phyloP scores from a whole-genome alignment of 1,284 basidiomycete genomes.

The Apiotrichum gamsii region DNA sequence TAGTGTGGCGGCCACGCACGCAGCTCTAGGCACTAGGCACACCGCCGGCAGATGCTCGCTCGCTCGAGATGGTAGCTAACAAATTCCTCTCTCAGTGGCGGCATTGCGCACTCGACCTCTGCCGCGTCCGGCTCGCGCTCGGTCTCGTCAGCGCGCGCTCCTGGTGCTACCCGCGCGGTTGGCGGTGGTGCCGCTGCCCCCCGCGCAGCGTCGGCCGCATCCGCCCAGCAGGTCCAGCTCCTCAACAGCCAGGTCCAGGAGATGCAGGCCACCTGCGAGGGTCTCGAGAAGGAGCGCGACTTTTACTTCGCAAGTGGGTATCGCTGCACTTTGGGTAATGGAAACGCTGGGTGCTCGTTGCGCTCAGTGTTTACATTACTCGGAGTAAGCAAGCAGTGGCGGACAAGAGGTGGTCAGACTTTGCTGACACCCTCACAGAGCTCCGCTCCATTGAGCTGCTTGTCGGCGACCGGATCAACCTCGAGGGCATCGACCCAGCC shows the following conservation, averaged over 20 bases:
- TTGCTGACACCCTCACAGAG: slow-evolving; percentile 48
- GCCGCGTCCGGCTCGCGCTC: slow-evolving; percentile 8
- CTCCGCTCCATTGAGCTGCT: slow-evolving; percentile 93
- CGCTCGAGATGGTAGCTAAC: background rate
- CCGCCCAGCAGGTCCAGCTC: slow-evolving; percentile 19
- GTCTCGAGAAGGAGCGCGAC: slow-evolving; percentile 88
- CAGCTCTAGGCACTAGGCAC: background rate
- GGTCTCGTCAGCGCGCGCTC: slow-evolving; percentile 5
- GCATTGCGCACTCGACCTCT: background rate
- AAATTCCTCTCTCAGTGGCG: slow-evolving; percentile 2
- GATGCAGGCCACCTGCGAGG: slow-evolving; percentile 73
- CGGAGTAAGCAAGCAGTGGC: too few species aligned
- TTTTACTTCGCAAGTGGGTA: slow-evolving; percentile 96
- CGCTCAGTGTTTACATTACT: too few species aligned
- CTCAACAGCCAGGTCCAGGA: slow-evolving; percentile 65
- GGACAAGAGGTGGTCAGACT: too few species aligned
- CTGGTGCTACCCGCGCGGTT: slow-evolving; percentile 8
- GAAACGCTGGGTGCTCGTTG: too few species aligned
- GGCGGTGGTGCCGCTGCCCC: slow-evolving; percentile 9
- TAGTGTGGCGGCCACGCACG: slow-evolving; percentile 1
- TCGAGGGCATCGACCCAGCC: slow-evolving; percentile 55
- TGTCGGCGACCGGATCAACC: slow-evolving; percentile 66
- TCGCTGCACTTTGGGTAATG: too few species aligned
- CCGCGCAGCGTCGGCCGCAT: slow-evolving; percentile 23
- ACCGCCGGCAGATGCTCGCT: too few species aligned